Conservation (phyloP, 305 asterid genomes). For the Solanum aculeatissimum region DNA sequence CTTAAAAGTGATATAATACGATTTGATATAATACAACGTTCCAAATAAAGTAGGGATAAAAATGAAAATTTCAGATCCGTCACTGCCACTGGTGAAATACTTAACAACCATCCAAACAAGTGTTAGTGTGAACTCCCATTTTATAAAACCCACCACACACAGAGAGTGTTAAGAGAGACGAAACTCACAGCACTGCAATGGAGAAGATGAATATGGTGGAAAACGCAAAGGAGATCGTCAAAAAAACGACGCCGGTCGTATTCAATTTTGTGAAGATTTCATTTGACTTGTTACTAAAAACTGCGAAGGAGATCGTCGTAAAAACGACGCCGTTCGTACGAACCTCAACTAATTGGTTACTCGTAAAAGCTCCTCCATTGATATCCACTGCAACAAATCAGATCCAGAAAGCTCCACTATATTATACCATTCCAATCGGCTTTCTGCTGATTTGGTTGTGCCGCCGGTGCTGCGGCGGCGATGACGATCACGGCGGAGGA, state of each 20-base stretch:
- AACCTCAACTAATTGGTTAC: not conserved
- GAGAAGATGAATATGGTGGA: not conserved
- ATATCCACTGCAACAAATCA: conserved; percentile 10
- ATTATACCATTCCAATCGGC: conserved; percentile 1
- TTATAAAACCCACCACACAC: not conserved
- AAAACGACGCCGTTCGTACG: not conserved
- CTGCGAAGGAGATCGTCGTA: not conserved
- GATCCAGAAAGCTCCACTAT: conserved; percentile 5
- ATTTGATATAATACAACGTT: fast-evolving
- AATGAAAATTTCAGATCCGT: no score
- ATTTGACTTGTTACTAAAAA: not conserved
- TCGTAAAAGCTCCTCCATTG: not conserved
- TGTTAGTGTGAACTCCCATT: not conserved
- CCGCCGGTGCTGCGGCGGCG: conserved; percentile 5
- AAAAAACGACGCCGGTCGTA: not conserved
- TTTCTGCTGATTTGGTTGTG: conserved; percentile 2
- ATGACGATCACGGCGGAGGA: conserved; percentile 1
- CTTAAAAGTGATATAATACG: no score
- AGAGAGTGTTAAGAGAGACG: not conserved
- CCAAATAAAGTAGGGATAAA: no score
- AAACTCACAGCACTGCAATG: not conserved
- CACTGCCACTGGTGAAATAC: not conserved
- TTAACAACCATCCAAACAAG: no score
- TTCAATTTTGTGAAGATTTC: not conserved
- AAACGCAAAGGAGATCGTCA: not conserved